These are phyloP conservation scores for Vitis labrusca DNA, from an alignment of 164 flowering plant species.

Conservation along the genomic window DNA sequence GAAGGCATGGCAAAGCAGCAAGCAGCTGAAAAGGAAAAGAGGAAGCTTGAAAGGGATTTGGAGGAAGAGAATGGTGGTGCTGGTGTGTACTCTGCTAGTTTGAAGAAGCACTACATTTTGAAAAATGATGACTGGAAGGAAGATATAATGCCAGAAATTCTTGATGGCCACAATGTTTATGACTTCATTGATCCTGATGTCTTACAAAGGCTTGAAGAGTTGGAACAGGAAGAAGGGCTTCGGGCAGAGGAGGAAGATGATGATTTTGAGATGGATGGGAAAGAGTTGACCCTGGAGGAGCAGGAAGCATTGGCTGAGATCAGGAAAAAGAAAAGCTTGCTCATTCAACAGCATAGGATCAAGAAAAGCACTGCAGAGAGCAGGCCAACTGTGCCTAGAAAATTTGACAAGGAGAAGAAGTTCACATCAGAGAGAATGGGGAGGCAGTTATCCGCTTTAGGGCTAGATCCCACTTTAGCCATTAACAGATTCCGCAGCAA, in stretches of 20 bases:
- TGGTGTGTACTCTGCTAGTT: slow-evolving; percentile 79
- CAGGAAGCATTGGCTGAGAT: slow-evolving; percentile 63
- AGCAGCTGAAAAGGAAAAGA: slow-evolving; percentile 54
- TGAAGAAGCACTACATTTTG: slow-evolving; percentile 73
- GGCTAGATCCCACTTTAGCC: slow-evolving; percentile 71
- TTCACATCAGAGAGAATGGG: slow-evolving; percentile 85
- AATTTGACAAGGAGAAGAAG: slow-evolving; percentile 69
- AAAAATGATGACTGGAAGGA: slow-evolving; percentile 84
- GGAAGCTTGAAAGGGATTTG: slow-evolving; percentile 77
- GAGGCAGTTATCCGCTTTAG: slow-evolving; percentile 70
- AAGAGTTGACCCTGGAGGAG: slow-evolving; percentile 64
- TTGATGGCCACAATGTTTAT: slow-evolving; percentile 87
- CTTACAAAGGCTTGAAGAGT: slow-evolving; percentile 67
- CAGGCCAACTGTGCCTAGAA: slow-evolving; percentile 73
- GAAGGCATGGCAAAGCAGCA: slow-evolving; percentile 60
- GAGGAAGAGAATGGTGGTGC: slow-evolving; percentile 90
- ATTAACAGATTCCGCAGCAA: slow-evolving; percentile 64
- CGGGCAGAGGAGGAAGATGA: slow-evolving; percentile 54
- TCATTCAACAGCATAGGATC: slow-evolving; percentile 75
- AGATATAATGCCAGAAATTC: slow-evolving; percentile 80
- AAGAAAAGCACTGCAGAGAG: slow-evolving; percentile 91
- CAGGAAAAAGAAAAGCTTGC: slow-evolving; percentile 74
- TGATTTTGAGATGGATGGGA: slow-evolving; percentile 67
- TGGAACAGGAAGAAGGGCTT: slow-evolving; percentile 74
- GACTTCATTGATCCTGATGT: slow-evolving; percentile 85